These are phyloP conservation scores for Margaritispora aquatica DNA, from an alignment of 495 filamentous ascomycete genomes.

Conservation along the genomic window DNA sequence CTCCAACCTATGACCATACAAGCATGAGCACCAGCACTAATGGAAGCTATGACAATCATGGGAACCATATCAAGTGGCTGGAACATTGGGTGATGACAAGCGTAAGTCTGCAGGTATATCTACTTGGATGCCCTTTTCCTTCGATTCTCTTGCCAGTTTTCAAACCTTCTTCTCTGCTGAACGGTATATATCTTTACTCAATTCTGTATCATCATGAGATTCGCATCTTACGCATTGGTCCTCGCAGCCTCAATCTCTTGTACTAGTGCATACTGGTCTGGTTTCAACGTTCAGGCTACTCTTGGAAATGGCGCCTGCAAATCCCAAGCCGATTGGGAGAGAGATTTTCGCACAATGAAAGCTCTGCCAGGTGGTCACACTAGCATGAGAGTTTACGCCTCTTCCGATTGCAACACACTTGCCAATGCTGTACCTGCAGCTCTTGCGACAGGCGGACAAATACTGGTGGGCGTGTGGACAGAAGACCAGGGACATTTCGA, in stretches of 20 bases:
- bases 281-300: slow-evolving; percentile 76
- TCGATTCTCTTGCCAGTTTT: not conserved
- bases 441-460: slow-evolving; percentile 60
- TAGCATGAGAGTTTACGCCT: slow-evolving; percentile 53
- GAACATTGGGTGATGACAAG: not conserved
- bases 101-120: not conserved
- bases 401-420: slow-evolving; percentile 42
- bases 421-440: slow-evolving; percentile 71
- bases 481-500: slow-evolving; percentile 52
- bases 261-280: slow-evolving; percentile 41
- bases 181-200: not conserved
- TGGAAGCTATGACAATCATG: not conserved
- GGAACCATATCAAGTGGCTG: not conserved
- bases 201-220: slow-evolving; percentile 11
- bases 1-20: not conserved
- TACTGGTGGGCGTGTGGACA: slow-evolving; percentile 80
- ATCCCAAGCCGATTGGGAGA: slow-evolving; percentile 59
- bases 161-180: not conserved
- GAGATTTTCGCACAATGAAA: slow-evolving; percentile 64
- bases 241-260: slow-evolving; percentile 12
- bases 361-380: slow-evolving; percentile 65
- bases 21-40: not conserved
- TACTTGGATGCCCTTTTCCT: not conserved
- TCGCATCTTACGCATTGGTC: slow-evolving; percentile 8
- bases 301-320: slow-evolving; percentile 55